Evolutionary conservation across 495 filamentous ascomycete species (phyloP), one percentile per base, ranked within the genome.

Genomic region (Xylaria cubensis): DNA sequence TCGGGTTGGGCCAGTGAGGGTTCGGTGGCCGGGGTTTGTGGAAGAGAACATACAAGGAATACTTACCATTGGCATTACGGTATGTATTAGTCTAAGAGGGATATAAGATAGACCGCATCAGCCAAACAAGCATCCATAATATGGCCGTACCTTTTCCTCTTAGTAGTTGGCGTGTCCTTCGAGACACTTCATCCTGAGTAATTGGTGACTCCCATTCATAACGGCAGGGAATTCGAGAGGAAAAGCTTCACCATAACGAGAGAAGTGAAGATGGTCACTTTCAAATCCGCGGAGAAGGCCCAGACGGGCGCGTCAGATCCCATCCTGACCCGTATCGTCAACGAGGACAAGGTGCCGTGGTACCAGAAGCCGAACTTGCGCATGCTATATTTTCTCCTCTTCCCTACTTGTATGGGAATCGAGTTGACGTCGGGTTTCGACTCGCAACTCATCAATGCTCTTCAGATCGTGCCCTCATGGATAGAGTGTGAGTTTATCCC

Each of bases 391-490:
- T 75, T 90, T n/a, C 74, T 91, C 44, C 82, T 93, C 73, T 85
- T 91, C 72, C 89, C 89, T 4, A 86, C 88, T 0, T 88, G 84
- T 67, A 86, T 92, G 78, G 91, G 90, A 4, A 87, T 90, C 59
- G 90, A 91, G 77, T 88, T 90, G 82, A 92, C 90, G 0, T 91
- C 88, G 21, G 88, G 89, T 4, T 91, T 90, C 73, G 88, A 91
- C 77, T 88, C 86, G 19, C 87, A 88, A 71, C 89, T 91, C 78
- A 90, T 90, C 82, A 92, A 90, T 75, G 85, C 86, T 5, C 80
- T 91, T 12, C 87, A 92, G 75, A 89, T 87, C 62, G 85, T 90
- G 24, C 77, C 82, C 21, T 83, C 84, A 21, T 91, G 88, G 89
- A 82, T 86, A 65, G 74, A 80, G 29, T 90, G 88, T 88, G 70